A percentile compares a stretch with the other conserved stretches of the same genome.
Evolutionary conservation across 257 asterid genomes (phyloP).

Genomic region (Cinchona pubescens): DNA sequence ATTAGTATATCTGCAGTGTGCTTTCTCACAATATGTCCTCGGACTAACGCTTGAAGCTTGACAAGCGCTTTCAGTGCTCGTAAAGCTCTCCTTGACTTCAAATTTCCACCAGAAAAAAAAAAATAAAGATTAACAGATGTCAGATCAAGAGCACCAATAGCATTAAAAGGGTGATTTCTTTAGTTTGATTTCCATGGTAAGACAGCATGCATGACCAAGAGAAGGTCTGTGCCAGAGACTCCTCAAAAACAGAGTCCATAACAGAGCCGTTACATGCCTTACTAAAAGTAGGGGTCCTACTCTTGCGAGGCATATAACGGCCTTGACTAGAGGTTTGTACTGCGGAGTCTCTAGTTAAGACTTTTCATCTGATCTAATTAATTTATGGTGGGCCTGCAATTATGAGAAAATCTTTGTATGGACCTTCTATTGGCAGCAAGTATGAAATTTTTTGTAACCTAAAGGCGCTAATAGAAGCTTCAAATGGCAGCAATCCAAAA

Average conservation of each 20-base stretch:
- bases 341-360: too few relatives aligned
- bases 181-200: not conserved
- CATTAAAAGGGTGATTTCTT: not conserved
- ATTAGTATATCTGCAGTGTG: constrained; percentile 51
- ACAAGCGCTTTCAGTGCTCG: constrained; percentile 81
- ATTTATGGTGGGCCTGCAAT: not conserved
- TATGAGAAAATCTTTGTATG: not conserved
- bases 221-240: too few relatives aligned
- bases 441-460: constrained; percentile 19
- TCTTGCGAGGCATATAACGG: too few relatives aligned
- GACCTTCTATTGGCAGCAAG: not conserved
- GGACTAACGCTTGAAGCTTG: constrained; percentile 81
- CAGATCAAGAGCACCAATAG: not conserved
- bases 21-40: constrained; percentile 79
- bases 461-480: constrained; percentile 39
- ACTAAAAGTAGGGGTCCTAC: too few relatives aligned
- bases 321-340: too few relatives aligned
- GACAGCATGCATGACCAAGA: not conserved
- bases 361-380: too few relatives aligned
- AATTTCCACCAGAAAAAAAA: not conserved
- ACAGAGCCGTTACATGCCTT: too few relatives aligned
- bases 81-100: constrained; percentile 77
- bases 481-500: not conserved
- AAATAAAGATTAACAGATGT: not conserved
- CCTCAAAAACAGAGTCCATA: too few relatives aligned